A percentile compares a stretch with the other conserved stretches of the same genome.
These are phyloP conservation scores for Aspergillus affinis DNA, from an alignment of 495 filamentous ascomycete species.

Conservation along the genomic window DNA sequence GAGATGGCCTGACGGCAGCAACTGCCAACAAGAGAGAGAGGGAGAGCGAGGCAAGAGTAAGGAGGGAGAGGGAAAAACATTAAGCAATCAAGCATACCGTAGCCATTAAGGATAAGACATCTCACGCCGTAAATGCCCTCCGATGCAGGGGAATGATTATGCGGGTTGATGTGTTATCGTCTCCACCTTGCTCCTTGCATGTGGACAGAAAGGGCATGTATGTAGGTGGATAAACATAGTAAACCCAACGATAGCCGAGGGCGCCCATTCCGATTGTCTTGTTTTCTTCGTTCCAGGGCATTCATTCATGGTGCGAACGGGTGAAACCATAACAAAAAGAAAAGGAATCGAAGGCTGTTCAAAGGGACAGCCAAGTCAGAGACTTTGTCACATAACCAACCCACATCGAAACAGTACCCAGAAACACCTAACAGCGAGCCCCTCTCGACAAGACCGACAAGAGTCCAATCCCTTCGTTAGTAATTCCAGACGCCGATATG, in stretches of 20 bases:
- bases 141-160: constrained; percentile 9
- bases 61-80: not conserved
- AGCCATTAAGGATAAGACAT: not conserved
- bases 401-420: no score
- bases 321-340: not conserved
- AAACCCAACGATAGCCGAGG: not conserved
- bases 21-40: no score
- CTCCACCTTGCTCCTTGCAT: constrained; percentile 10
- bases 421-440: no score
- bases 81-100: not conserved
- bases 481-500: not conserved
- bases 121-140: not conserved
- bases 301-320: not conserved
- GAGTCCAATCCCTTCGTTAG: no score
- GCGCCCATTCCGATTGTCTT: not conserved
- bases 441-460: no score
- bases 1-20: no score
- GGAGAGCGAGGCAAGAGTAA: no score
- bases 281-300: not conserved
- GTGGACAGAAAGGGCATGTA: constrained; percentile 3
- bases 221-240: constrained; percentile 7
- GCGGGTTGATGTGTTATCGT: constrained; percentile 11
- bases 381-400: no score
- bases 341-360: no score
- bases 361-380: no score